These are phyloP conservation scores for Atkinsonella texensis DNA, from an alignment of 2,329 filamentous ascomycete genomes.

Conservation along the genomic window DNA sequence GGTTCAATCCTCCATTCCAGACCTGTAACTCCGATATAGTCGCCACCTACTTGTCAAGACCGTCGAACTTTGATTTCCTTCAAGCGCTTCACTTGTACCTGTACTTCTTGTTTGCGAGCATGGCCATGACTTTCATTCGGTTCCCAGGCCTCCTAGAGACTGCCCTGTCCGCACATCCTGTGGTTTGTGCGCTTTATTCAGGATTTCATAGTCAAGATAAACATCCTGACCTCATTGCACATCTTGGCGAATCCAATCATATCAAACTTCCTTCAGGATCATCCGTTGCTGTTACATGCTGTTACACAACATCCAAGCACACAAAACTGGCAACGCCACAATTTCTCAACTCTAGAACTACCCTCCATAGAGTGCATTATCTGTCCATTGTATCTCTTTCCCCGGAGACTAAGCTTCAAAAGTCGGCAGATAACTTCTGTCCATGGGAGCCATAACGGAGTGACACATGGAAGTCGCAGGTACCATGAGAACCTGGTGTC, in stretches of 20 bases:
- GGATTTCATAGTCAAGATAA: too few relatives aligned
- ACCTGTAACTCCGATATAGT: too few relatives aligned
- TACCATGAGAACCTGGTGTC: neutral
- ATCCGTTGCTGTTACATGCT: neutral
- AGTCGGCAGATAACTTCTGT: neutral
- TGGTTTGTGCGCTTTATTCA: too few relatives aligned
- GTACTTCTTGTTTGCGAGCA: too few relatives aligned
- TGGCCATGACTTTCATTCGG: too few relatives aligned
- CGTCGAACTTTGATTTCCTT: too few relatives aligned
- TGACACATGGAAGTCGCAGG: neutral
- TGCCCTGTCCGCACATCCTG: too few relatives aligned
- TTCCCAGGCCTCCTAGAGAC: too few relatives aligned
- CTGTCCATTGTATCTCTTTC: too few relatives aligned
- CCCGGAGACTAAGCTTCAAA: neutral
- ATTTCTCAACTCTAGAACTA: neutral
- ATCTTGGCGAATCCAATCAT: neutral
- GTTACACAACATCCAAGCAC: neutral
- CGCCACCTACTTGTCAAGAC: too few relatives aligned
- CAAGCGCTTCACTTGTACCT: too few relatives aligned
- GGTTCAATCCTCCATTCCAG: too few relatives aligned
- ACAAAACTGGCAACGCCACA: neutral
- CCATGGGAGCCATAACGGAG: neutral
- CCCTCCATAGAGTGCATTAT: neutral
- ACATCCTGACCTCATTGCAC: neutral
- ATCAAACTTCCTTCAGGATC: neutral